Base-by-base conservation (phyloP, 78 protist genomes). In the Polysphondylium violaceum region DNA sequence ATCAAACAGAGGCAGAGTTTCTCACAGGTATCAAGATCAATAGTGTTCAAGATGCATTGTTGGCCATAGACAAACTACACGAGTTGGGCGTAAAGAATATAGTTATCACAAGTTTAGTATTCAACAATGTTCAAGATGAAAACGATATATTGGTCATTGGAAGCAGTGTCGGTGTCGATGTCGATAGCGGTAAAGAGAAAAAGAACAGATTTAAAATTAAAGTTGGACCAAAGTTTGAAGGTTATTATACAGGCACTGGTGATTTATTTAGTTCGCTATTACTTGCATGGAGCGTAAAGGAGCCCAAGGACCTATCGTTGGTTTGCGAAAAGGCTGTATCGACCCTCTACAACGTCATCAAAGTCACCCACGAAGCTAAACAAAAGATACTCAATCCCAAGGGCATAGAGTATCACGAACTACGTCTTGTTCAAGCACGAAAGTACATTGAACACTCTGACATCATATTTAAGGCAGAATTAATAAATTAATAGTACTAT, bases 181-280 rank as follows among this genome's bases (percentile, higher is more conserved):
- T 29, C 19, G 38, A 43, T 63, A 44, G 1, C 50, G 40, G 0
- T 12, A n/a, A 9, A 14, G 21, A 6, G 51, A 17, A n/a, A 11
- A 41, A 25, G 9, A n/a, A 36, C 35, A 50, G 38, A 40, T 94
- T 53, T 36, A 74, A 64, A 25, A 44, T 86, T 72, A 51, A 14
- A 25, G 68, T 38, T 14, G 36, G 94, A 14, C 90, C 91, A 4
- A 33, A 60, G 23, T 29, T 96, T 7, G 71, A 31, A 5, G 60
- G 65, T 7, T 74, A 75, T 21, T 96, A 74, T 75, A 89, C 95
- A 3, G 98, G 98, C n/a, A 93, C 97, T 38, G 98, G 98, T 29
- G 98, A 96, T 71, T 83, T 93, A 17, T 78, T 86, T 23, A 58
- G 94, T 50, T 35, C 96, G 23, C 64, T 91, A 25, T 38, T 87